Base-by-base conservation (phyloP, 148 eudicot species). In the Camellia lanceoleosa region DNA sequence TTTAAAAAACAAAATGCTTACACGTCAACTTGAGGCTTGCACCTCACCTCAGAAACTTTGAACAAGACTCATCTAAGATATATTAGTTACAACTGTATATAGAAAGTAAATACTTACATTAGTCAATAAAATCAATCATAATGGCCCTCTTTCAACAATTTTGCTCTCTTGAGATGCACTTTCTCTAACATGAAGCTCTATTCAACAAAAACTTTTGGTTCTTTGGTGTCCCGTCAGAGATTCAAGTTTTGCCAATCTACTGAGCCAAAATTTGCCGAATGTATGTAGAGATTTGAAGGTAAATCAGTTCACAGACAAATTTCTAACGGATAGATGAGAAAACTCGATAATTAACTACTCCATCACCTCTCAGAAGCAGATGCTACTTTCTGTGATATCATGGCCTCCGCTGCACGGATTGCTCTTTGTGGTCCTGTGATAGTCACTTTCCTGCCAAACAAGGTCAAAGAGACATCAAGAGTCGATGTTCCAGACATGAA, bases 381-480 rank as follows among this genome's bases (percentile, higher is more conserved):
- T 70, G 91, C 88, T 68, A 95, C 88, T 83, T 95, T 95, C 81
- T 87, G 90, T 55, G 77, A 80, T 67, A 95, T 95, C 98, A 97
- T 92, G 82, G 87, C 78, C 82, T 97, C 98, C 1, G 98, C 98
- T 43, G 85, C 71, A 67, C 84, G 88, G 65, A 94, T 92, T 61
- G 98, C 89, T 80, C 93, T 84, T 41, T 89, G 93, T 68, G 99
- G 78, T 61, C 99, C 99, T 1, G 97, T 91, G 83, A 97, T 92
- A 11, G 99, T 94, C 78, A 97, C 99, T 91, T 92, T 97, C 93
- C 99, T 97, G 87, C 85, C 85, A 86, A 47, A 62, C 52, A 18
- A 82, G 78, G 75, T 0, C 23, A 43, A 66, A 18, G 49, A 12
- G 54, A 3, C 30, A 47, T 62, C 56, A 61, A 43, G 10, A 54